These are phyloP conservation scores for Clavariopsis aquatica DNA, from an alignment of 495 filamentous ascomycete genomes.

Conservation along the genomic window DNA sequence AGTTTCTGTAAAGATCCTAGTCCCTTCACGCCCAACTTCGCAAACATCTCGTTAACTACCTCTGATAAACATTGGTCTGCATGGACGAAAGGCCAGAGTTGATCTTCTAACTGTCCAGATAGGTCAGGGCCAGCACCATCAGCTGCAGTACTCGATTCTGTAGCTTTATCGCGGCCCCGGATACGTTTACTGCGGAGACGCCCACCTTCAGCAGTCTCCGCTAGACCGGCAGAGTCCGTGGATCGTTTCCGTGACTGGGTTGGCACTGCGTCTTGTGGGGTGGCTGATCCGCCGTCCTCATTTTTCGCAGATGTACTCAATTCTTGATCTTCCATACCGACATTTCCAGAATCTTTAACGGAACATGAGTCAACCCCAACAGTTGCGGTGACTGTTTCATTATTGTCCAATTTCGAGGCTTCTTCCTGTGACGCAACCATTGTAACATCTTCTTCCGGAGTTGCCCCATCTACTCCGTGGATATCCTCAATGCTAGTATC, in stretches of 20 bases:
- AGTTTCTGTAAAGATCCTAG: constrained; percentile 42
- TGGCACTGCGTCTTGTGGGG: constrained; percentile 15
- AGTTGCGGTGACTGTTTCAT: background rate
- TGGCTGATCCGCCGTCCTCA: constrained; percentile 16
- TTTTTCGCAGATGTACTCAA: constrained; percentile 19
- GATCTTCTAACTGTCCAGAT: constrained; percentile 70
- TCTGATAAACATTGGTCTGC: constrained; percentile 78
- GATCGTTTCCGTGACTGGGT: constrained; percentile 60
- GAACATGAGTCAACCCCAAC: background rate
- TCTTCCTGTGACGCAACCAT: background rate
- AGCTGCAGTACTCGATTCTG: constrained; percentile 50
- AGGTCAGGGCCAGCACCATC: constrained; percentile 64
- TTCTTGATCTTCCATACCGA: constrained; percentile 24
- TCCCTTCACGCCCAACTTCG: constrained; percentile 63
- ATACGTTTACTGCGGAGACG: constrained; percentile 81
- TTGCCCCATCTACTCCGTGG: constrained; percentile 25
- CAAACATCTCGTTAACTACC: constrained; percentile 64
- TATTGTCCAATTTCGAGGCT: background rate
- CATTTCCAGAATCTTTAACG: constrained; percentile 10
- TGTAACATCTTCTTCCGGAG: background rate
- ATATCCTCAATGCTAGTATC: constrained; percentile 28
- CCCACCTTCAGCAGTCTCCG: constrained; percentile 57
- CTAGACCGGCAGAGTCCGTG: constrained; percentile 61
- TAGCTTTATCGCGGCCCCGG: constrained; percentile 71
- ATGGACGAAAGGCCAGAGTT: constrained; percentile 65